phyloP scores from a whole-genome alignment of 2,329 filamentous ascomycete genomes.

The Penicillium sp. region DNA sequence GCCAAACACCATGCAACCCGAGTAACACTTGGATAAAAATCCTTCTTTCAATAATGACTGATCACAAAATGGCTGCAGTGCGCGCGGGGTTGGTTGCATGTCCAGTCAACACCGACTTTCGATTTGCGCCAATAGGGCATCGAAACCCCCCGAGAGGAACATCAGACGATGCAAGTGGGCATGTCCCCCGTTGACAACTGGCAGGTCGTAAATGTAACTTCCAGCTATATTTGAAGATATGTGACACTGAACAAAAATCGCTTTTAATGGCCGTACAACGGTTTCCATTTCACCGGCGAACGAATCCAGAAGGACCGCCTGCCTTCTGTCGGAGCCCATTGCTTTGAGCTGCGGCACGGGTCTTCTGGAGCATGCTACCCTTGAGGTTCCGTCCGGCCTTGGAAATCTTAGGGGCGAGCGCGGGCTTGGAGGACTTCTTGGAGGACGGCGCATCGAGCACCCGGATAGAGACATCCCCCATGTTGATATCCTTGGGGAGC shows the following conservation, averaged over 20 bases:
- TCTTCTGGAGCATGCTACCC: constrained; percentile 41
- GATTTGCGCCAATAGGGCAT: constrained; percentile 3
- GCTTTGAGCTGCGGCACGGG: constrained; percentile 31
- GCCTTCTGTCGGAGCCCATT: constrained; percentile 40
- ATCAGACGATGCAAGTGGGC: background rate
- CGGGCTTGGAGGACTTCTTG: constrained; percentile 38
- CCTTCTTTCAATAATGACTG: background rate
- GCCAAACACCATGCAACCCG: constrained; percentile 11
- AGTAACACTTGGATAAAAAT: background rate
- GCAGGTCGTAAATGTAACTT: background rate
- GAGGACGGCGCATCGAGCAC: constrained; percentile 43
- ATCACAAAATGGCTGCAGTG: constrained; percentile 5
- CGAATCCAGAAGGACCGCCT: constrained; percentile 38
- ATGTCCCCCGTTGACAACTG: background rate
- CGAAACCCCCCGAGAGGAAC: background rate
- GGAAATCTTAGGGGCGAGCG: constrained; percentile 47
- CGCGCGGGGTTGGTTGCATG: constrained; percentile 3
- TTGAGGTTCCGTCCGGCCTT: constrained; percentile 38
- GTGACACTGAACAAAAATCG: background rate
- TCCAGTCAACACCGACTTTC: constrained; percentile 7
- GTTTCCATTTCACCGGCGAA: constrained; percentile 30
- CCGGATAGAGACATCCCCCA: constrained; percentile 50
- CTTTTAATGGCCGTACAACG: background rate
- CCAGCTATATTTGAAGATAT: background rate
- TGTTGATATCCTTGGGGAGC: constrained; percentile 50